These are phyloP conservation scores for Aspergillus panamensis DNA, from an alignment of 495 filamentous ascomycete species.

Conservation along the genomic window DNA sequence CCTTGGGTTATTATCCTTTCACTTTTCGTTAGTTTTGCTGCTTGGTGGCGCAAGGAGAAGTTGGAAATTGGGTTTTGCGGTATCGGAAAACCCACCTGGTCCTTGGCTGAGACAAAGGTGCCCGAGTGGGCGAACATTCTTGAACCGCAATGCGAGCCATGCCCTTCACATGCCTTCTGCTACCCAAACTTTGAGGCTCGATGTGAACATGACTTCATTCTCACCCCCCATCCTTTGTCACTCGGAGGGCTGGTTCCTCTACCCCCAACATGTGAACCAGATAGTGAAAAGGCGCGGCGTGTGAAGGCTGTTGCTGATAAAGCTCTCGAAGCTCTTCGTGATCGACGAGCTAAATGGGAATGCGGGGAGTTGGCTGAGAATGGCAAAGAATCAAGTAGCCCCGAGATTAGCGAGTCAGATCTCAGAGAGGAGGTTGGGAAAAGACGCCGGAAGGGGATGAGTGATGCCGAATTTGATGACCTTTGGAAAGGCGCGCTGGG, in stretches of 20 bases:
- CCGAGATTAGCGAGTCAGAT: constrained; percentile 68
- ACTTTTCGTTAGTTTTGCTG: constrained; percentile 65
- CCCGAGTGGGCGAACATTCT: constrained; percentile 65
- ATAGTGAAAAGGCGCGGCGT: constrained; percentile 83
- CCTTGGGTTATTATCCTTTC: constrained; percentile 64
- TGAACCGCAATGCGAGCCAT: constrained; percentile 85
- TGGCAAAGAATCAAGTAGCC: constrained; percentile 53
- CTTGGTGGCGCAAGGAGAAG: constrained; percentile 92
- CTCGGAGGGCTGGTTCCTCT: constrained; percentile 78
- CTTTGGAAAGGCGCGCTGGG: constrained; percentile 84
- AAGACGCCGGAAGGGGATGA: constrained; percentile 75
- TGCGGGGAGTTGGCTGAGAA: constrained; percentile 73
- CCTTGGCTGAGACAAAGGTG: constrained; percentile 49
- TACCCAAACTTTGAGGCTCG: constrained; percentile 68
- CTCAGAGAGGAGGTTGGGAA: constrained; percentile 70
- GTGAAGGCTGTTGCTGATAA: constrained; percentile 84
- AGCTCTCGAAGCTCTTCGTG: constrained; percentile 81
- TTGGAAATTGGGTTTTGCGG: constrained; percentile 92
- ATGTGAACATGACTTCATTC: constrained; percentile 84
- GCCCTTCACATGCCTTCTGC: constrained; percentile 87
- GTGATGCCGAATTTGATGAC: constrained; percentile 84
- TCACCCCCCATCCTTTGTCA: constrained; percentile 79
- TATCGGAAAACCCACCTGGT: constrained; percentile 63
- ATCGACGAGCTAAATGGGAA: constrained; percentile 83
- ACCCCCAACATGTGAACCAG: constrained; percentile 90